phyloP scores from a whole-genome alignment of 441 rosid genomes.

The Adansonia grandidieri region DNA sequence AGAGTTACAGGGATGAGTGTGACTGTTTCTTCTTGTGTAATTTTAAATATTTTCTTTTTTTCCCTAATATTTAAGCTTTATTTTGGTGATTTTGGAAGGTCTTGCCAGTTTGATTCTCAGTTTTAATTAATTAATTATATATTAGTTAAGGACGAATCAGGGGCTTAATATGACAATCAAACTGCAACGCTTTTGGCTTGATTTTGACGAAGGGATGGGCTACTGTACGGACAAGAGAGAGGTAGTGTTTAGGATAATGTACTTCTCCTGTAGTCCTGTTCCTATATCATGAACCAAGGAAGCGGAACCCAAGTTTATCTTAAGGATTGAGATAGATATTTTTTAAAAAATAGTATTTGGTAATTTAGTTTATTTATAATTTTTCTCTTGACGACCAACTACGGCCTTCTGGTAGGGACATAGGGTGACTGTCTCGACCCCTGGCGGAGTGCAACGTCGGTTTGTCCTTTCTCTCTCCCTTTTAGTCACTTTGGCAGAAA shows the following conservation, averaged over 20 bases:
- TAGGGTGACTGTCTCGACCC: neutral
- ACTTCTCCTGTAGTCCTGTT: neutral
- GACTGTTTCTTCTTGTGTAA: conserved; percentile 42
- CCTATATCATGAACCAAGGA: too few relatives aligned
- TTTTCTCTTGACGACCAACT: too few relatives aligned
- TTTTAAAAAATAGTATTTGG: too few relatives aligned
- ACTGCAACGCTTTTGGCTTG: neutral
- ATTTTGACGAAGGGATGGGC: neutral
- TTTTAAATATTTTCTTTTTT: neutral
- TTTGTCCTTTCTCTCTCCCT: conserved; percentile 41
- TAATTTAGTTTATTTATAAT: too few relatives aligned
- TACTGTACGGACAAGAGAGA: conserved; percentile 16
- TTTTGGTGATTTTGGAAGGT: conserved; percentile 19
- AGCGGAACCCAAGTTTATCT: too few relatives aligned
- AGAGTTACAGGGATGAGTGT: conserved; percentile 33
- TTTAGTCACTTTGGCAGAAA: neutral
- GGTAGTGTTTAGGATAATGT: conserved; percentile 16
- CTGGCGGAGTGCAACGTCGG: conserved; percentile 33
- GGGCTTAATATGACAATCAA: neutral
- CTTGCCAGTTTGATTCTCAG: conserved; percentile 28
- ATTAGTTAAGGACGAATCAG: neutral
- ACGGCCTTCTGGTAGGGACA: too few relatives aligned
- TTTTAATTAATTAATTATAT: neutral
- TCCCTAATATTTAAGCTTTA: neutral
- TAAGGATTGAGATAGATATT: too few relatives aligned